Percentiles rank a stretch among this genome's conserved stretches.
Conservation (phyloP, 2,329 filamentous ascomycete species). For the Metarhizium robertsii region DNA sequence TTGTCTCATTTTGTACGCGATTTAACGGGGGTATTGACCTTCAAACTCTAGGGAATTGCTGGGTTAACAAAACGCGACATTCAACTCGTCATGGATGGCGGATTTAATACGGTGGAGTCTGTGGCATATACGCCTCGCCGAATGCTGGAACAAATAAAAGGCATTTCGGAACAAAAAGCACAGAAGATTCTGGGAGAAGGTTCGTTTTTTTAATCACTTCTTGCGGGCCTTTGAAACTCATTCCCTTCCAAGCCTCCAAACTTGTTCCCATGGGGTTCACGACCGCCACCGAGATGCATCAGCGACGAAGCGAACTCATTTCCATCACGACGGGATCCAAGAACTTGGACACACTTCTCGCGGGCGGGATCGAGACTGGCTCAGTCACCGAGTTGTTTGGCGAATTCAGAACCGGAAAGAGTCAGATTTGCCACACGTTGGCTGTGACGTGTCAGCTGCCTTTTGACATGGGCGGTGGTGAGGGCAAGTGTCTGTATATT, state of each 20-base stretch:
- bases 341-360: conserved; percentile 88
- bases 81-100: conserved; percentile 82
- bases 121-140: conserved; percentile 86
- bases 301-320: conserved; percentile 90
- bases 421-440: conserved; percentile 97
- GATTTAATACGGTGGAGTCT: conserved; percentile 90
- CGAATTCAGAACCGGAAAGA: conserved; percentile 96
- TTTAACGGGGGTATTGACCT: neutral
- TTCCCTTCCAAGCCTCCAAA: conserved; percentile 62
- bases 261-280: conserved; percentile 98
- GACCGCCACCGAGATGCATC: conserved; percentile 98
- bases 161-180: conserved; percentile 95
- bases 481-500: conserved; percentile 97
- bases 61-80: conserved; percentile 94
- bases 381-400: conserved; percentile 98
- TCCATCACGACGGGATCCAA: conserved; percentile 98
- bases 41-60: conserved; percentile 57
- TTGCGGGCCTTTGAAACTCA: conserved; percentile 7
- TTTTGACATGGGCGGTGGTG: conserved; percentile 97
- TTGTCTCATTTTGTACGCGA: neutral
- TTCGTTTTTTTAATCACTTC: conserved; percentile 25
- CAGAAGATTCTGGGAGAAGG: conserved; percentile 85
- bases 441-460: conserved; percentile 96
- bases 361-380: conserved; percentile 91
- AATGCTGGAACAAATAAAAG: conserved; percentile 88